These are phyloP conservation scores for Citropsis articulata DNA, from an alignment of 345 rosid species.

Conservation along the genomic window DNA sequence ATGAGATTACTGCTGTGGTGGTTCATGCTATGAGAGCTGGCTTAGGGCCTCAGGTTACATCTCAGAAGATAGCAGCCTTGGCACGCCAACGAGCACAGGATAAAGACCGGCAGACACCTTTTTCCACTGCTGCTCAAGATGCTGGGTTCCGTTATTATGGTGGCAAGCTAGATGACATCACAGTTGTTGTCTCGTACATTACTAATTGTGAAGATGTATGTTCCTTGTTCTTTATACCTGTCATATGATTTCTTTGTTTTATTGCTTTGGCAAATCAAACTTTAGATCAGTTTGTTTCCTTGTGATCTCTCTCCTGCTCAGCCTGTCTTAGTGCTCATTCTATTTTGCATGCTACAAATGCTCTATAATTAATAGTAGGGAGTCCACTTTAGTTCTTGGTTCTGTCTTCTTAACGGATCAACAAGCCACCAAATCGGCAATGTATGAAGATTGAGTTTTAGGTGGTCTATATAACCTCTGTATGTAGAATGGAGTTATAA, in stretches of 20 bases:
- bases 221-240: not conserved
- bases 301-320: not conserved
- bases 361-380: not conserved
- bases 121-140: constrained; percentile 96
- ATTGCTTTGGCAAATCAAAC: constrained; percentile 1
- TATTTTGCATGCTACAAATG: not conserved
- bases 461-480: not conserved
- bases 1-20: constrained; percentile 92
- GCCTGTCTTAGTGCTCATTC: not conserved
- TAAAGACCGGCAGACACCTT: constrained; percentile 90
- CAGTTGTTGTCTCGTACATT: constrained; percentile 90
- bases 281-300: not conserved
- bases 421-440: not conserved
- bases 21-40: constrained; percentile 96
- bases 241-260: not conserved
- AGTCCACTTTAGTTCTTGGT: not conserved
- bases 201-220: constrained; percentile 44
- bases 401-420: not conserved
- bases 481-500: not conserved
- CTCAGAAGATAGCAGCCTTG: constrained; percentile 96
- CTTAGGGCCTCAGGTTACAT: constrained; percentile 81
- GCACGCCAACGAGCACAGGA: constrained; percentile 96
- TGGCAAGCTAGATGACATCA: constrained; percentile 98
- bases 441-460: not conserved
- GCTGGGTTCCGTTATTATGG: constrained; percentile 98